These are phyloP conservation scores for Jatropha podagrica DNA, from an alignment of 441 rosid species.

Conservation along the genomic window DNA sequence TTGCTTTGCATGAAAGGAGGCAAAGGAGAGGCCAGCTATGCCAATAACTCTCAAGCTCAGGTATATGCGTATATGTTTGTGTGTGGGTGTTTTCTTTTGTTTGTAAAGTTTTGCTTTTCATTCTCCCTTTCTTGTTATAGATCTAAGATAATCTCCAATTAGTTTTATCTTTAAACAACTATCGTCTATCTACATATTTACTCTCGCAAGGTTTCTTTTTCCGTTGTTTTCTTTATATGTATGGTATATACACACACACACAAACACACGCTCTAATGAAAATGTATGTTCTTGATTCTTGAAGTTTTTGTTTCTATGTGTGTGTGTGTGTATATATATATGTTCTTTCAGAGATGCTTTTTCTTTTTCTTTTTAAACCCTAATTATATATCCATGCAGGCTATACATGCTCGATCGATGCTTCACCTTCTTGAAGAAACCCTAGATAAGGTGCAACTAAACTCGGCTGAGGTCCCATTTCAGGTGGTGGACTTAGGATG, in stretches of 20 bases:
- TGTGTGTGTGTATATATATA: too few species aligned
- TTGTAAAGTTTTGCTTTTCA: too few species aligned
- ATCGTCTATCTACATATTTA: too few species aligned
- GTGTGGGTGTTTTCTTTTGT: too few species aligned
- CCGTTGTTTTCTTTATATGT: not conserved
- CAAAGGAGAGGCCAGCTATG: constrained; percentile 87
- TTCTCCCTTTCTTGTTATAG: too few species aligned
- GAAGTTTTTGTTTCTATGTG: not conserved
- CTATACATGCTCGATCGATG: constrained; percentile 82
- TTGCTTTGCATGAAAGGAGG: constrained; percentile 95
- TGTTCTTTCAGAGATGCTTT: too few species aligned
- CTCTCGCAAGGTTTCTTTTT: too few species aligned
- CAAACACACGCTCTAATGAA: not conserved
- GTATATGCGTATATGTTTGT: constrained; percentile 20
- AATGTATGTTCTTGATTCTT: not conserved
- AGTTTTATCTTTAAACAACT: too few species aligned
- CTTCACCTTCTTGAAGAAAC: constrained; percentile 81
- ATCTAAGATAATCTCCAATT: too few species aligned
- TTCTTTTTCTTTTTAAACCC: not conserved
- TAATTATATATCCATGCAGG: constrained; percentile 41
- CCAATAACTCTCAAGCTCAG: constrained; percentile 97
- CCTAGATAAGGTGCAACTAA: constrained; percentile 63
- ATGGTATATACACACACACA: too few species aligned
- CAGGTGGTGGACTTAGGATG: constrained; percentile 84
- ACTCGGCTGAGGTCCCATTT: constrained; percentile 51